Percentiles rank a stretch among this genome's conserved stretches.
These are phyloP conservation scores for Caulochytrium protostelioides DNA, from an alignment of 371 early-diverging fungal species.

Conservation along the genomic window DNA sequence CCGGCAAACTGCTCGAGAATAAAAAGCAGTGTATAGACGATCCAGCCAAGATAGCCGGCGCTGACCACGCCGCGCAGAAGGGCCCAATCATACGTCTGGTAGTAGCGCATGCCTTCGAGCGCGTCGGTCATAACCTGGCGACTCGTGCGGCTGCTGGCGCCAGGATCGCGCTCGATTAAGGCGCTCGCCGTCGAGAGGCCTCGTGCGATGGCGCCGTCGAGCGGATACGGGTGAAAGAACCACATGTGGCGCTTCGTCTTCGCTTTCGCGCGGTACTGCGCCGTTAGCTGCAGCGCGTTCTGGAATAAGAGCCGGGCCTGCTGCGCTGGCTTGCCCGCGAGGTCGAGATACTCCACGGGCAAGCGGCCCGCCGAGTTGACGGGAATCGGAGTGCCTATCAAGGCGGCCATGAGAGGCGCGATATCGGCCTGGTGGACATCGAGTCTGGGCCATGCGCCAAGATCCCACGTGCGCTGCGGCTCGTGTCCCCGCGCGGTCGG, in stretches of 20 bases:
- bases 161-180: too few relatives aligned
- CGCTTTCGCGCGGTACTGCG: conserved; percentile 58
- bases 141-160: too few relatives aligned
- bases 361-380: conserved; percentile 80
- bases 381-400: conserved; percentile 65
- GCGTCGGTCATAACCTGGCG: too few relatives aligned
- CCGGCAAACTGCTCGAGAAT: conserved; percentile 27
- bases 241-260: conserved; percentile 50
- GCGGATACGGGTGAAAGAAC: too few relatives aligned
- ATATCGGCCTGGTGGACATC: conserved; percentile 87
- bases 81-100: conserved; percentile 88
- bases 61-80: conserved; percentile 64
- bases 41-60: conserved; percentile 83
- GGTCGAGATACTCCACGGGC: conserved; percentile 51
- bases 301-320: too few relatives aligned
- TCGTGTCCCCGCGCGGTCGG: neutral
- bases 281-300: conserved; percentile 64
- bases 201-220: too few relatives aligned
- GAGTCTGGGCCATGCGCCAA: conserved; percentile 30
- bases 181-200: too few relatives aligned
- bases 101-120: conserved; percentile 74
- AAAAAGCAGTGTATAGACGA: conserved; percentile 52
- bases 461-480: conserved; percentile 41
- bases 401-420: conserved; percentile 78
- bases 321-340: conserved; percentile 26